A percentile compares a stretch with the other conserved stretches of the same genome.
Evolutionary conservation across 768 basidiomycete genomes (phyloP).

Genomic region (Chalciporus sphaerocephalus): DNA sequence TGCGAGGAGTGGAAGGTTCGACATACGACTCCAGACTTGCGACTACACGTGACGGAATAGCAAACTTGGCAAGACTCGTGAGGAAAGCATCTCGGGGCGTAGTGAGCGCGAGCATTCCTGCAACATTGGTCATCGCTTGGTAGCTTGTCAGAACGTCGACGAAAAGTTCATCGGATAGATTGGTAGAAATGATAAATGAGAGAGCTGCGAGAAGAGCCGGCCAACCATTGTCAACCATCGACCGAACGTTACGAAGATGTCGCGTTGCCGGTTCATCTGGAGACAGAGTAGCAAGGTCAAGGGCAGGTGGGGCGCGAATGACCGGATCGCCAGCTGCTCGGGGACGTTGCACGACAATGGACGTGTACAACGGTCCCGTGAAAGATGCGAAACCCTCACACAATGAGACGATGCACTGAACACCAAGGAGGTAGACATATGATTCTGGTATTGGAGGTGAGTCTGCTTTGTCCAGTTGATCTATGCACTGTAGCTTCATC

Average conservation of each 20-base stretch:
- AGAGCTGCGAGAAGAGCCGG: slow-evolving; percentile 87
- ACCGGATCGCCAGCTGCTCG: slow-evolving; percentile 58
- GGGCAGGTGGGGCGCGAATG: slow-evolving; percentile 67
- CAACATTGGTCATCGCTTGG: slow-evolving; percentile 81
- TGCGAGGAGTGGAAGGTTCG: slow-evolving; percentile 57
- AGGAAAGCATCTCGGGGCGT: slow-evolving; percentile 95
- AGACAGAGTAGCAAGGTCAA: slow-evolving; percentile 57
- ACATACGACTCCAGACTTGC: slow-evolving; percentile 66
- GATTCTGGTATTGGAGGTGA: slow-evolving; percentile 90
- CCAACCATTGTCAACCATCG: slow-evolving; percentile 87
- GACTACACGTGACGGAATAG: slow-evolving; percentile 87
- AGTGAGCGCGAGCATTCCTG: slow-evolving; percentile 79
- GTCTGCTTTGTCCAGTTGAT: slow-evolving; percentile 97
- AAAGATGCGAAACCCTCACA: slow-evolving; percentile 81
- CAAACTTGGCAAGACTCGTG: slow-evolving; percentile 82
- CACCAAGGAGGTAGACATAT: slow-evolving; percentile 87
- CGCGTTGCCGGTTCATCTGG: slow-evolving; percentile 48
- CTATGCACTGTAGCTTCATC: slow-evolving; percentile 94
- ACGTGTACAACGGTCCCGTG: slow-evolving; percentile 70
- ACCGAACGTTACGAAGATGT: slow-evolving; percentile 61
- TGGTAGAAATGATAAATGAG: slow-evolving; percentile 85
- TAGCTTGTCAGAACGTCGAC: slow-evolving; percentile 79
- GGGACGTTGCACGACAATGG: slow-evolving; percentile 62
- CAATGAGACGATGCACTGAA: slow-evolving; percentile 82
- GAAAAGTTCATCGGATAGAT: slow-evolving; percentile 89